phyloP scores from a whole-genome alignment of 495 filamentous ascomycete species.

The Xylaria nigripes region DNA sequence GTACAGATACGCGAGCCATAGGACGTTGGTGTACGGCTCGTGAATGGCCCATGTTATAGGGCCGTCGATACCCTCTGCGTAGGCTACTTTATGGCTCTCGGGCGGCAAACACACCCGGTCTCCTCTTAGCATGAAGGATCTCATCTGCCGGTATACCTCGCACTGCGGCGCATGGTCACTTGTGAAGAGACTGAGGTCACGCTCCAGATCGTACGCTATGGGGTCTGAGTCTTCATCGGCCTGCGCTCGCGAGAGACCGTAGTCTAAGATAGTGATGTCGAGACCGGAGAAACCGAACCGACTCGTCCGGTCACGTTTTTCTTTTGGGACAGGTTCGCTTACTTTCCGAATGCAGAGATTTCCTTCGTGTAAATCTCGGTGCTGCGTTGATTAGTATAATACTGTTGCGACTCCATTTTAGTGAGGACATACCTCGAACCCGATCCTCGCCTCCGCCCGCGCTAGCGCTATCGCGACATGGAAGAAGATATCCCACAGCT shows the following conservation, averaged over 20 bases:
- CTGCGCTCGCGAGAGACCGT: constrained; percentile 68
- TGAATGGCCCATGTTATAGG: constrained; percentile 34
- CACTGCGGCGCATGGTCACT: constrained; percentile 41
- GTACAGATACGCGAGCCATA: constrained; percentile 47
- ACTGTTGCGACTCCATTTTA: neutral
- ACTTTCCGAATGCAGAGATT: constrained; percentile 66
- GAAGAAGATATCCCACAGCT: constrained; percentile 83
- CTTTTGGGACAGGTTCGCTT: constrained; percentile 33
- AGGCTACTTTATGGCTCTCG: constrained; percentile 27
- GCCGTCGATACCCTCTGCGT: constrained; percentile 25
- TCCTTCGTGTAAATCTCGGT: constrained; percentile 81
- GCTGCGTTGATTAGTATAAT: constrained; percentile 32
- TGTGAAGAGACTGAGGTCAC: constrained; percentile 45
- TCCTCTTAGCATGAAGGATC: constrained; percentile 37
- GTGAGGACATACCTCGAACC: constrained; percentile 58
- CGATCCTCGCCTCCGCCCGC: constrained; percentile 60
- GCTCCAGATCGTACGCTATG: constrained; percentile 44
- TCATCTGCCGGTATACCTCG: constrained; percentile 44
- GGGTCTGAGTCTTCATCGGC: constrained; percentile 21
- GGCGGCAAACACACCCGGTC: constrained; percentile 26
- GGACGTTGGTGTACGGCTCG: constrained; percentile 45
- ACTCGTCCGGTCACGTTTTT: constrained; percentile 25
- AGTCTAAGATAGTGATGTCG: constrained; percentile 81
- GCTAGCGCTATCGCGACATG: constrained; percentile 68
- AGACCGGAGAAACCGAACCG: constrained; percentile 61